Evolutionary conservation across 352 stramenopile species (phyloP), one percentile per base, ranked within the genome.

Genomic region (Phytophthora boehmeriae): DNA sequence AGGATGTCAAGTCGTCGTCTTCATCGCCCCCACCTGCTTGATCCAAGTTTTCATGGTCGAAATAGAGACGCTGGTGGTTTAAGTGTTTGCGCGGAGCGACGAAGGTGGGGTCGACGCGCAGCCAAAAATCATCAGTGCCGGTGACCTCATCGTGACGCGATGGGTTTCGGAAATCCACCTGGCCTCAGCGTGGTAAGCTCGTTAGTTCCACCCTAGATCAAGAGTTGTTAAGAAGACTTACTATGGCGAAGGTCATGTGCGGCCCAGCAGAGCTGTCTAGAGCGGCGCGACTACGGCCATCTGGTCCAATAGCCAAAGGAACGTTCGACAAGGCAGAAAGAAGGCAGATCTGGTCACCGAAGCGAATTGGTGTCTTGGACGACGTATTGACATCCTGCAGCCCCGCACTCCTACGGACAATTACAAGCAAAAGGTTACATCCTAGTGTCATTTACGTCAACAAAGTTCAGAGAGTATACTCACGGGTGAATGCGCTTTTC

Each of bases 231-330:
- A 53, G 2, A 22, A 5, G 20, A 50, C 73, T 30, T 53, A 86
- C 71, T 41, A 91, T 63, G 6, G 79, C 88, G 49, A 89, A 87
- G n/a, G 71, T 74, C 75, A 88, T 88, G 58, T 89, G 79, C 0
- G 70, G 73, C 0, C 82, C 78, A 22, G n/a, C 22, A 23, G 63
- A 66, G 25, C 36, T 55, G 27, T 71, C 63, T 25, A 51, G 22
- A 27, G 51, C 44, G 3, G 44, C 25, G 16, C 64, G 51, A 14
- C 71, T 76, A 1, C 77, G 75, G 8, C 79, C 82, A 34, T 87
- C 66, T 11, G 52, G n/a, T 1, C 74, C 74, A 17, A 91, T 65
- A 16, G 66, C 72, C 5, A 91, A 66, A 14, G 82, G 82, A 8
- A 89, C 50, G 20, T 87, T 45, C 13, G 68, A 76, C 14, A 52